Evolutionary conservation across 2,329 filamentous ascomycete genomes (phyloP).

Genomic region (Lachnellula occidentalis): DNA sequence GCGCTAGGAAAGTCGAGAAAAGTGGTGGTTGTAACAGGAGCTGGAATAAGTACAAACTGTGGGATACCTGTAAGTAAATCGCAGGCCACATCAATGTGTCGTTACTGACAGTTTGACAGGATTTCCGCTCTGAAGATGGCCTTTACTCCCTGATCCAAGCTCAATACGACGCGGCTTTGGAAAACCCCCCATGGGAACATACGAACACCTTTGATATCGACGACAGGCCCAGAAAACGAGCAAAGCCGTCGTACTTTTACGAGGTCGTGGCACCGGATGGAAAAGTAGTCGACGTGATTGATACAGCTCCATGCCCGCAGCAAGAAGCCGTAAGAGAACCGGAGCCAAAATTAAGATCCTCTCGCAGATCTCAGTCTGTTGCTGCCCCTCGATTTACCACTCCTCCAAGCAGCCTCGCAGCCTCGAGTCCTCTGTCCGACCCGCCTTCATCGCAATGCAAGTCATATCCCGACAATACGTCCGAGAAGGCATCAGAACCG

Average conservation of each 20-base stretch:
- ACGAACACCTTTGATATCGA: conserved; percentile 30
- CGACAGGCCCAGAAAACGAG: conserved; percentile 28
- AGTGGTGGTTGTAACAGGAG: conserved; percentile 66
- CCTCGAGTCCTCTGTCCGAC: not conserved
- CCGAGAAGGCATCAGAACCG: not conserved
- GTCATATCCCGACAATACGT: not conserved
- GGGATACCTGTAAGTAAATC: conserved; percentile 59
- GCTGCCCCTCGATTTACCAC: conserved; percentile 3
- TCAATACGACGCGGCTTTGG: conserved; percentile 51
- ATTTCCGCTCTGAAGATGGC: conserved; percentile 67
- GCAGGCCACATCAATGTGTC: not conserved
- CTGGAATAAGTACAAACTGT: conserved; percentile 70
- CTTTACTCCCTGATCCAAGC: conserved; percentile 68
- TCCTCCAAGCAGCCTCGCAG: not conserved
- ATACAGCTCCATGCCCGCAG: conserved; percentile 14
- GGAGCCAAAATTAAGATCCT: conserved; percentile 6
- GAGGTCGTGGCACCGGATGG: conserved; percentile 29
- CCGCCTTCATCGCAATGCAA: not conserved
- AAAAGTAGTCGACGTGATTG: conserved; percentile 23
- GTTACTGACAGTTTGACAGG: conserved; percentile 39
- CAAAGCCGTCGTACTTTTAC: conserved; percentile 26
- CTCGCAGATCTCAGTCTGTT: conserved; percentile 5
- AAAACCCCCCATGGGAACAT: conserved; percentile 33
- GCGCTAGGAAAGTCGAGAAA: conserved; percentile 59
- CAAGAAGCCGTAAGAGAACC: not conserved